Evolutionary conservation across 352 stramenopile species (phyloP).

Genomic region (Achlya hypogyna): DNA sequence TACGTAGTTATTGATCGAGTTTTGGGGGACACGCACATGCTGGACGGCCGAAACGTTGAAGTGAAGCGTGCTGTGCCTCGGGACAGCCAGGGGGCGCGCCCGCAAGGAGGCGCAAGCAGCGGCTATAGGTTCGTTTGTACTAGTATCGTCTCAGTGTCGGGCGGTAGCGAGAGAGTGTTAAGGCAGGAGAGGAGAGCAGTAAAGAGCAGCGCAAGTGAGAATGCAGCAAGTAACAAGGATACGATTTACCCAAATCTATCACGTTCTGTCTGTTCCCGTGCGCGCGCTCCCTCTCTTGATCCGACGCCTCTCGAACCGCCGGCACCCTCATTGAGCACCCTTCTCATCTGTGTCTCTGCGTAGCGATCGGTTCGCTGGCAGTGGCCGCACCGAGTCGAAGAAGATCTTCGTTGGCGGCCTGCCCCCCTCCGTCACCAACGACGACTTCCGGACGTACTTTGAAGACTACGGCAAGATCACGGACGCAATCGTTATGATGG

Average conservation of each 20-base stretch:
- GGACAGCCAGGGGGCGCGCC: conserved; percentile 53
- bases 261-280: not conserved
- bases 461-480: conserved; percentile 85
- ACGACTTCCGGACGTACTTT: conserved; percentile 89
- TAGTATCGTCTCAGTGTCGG: not conserved
- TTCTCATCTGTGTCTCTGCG: not conserved
- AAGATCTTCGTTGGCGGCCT: conserved; percentile 92
- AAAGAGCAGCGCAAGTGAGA: not conserved
- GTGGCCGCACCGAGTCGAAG: conserved; percentile 58
- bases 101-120: conserved; percentile 7
- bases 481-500: conserved; percentile 90
- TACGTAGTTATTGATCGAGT: conserved; percentile 68
- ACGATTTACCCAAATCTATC: not conserved
- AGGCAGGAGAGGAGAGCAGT: conserved; percentile 6
- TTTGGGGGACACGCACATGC: conserved; percentile 76
- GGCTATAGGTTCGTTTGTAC: conserved; percentile 21
- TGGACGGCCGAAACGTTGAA: conserved; percentile 87
- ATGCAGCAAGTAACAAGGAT: not conserved
- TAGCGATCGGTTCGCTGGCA: conserved; percentile 21
- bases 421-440: conserved; percentile 72
- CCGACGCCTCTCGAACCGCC: not conserved
- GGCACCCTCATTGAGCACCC: not conserved
- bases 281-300: not conserved
- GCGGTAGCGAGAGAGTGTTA: conserved; percentile 1
- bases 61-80: conserved; percentile 88